Evolutionary conservation across 768 basidiomycete species (phyloP).

Genomic region (Dioszegia crocea): DNA sequence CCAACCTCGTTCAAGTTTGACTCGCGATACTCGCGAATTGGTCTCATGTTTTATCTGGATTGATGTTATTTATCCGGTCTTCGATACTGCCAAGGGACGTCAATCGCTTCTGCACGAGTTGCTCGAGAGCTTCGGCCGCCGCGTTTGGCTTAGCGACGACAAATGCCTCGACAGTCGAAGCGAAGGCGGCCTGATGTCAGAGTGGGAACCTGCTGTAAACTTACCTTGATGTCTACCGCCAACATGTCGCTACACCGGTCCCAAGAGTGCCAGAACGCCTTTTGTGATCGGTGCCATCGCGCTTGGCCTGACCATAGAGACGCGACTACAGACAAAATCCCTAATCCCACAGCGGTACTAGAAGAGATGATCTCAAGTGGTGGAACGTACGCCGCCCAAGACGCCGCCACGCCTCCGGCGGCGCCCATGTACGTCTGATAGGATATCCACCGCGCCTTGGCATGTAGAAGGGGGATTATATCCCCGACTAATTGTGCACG

Average conservation of each 20-base stretch:
- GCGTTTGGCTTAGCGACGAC: constrained; percentile 29
- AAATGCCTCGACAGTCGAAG: constrained; percentile 10
- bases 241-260: constrained; percentile 33
- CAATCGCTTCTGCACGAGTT: constrained; percentile 19
- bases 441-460: neutral
- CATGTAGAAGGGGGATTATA: constrained; percentile 31
- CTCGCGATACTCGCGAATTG: too few relatives aligned
- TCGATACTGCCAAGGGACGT: too few relatives aligned
- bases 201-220: neutral
- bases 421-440: constrained; percentile 7
- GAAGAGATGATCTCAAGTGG: constrained; percentile 22
- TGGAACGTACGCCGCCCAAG: constrained; percentile 38
- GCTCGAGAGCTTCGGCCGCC: constrained; percentile 32
- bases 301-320: constrained; percentile 34
- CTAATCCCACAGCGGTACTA: constrained; percentile 29
- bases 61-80: too few relatives aligned
- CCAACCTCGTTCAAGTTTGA: too few relatives aligned
- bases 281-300: constrained; percentile 35
- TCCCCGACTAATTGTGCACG: constrained; percentile 29
- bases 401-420: constrained; percentile 14
- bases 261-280: constrained; percentile 46
- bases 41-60: too few relatives aligned
- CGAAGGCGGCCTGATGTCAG: constrained; percentile 11
- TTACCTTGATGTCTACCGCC: constrained; percentile 40
- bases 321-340: constrained; percentile 26